Base-by-base conservation (phyloP, 2,329 filamentous ascomycete species). In the Rutstroemia sp. region DNA sequence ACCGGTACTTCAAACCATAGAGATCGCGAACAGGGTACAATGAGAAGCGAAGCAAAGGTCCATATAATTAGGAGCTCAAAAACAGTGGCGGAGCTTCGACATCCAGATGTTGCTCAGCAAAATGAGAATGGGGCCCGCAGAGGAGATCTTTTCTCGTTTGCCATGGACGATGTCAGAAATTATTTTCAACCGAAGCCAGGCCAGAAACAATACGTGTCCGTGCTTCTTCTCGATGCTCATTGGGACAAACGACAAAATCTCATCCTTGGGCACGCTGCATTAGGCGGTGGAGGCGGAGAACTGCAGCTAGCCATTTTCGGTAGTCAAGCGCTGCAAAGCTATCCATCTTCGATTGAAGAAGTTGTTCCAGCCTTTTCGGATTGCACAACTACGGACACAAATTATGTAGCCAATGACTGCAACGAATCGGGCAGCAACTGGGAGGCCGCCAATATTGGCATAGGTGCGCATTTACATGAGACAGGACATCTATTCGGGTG, bases 401-500 rank as follows among this genome's bases (percentile, higher is more conserved):
- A 83, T 41, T 81, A 81, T 64, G 84, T 96, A 39, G 87, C 88
- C 16, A 96, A 96, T 66, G 90, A 95, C 69, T 90, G 85, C 70
- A 87, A 88, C 64, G 89, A 96, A 63, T 86, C 86, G 6, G 92
- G 92, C 23, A 95, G 89, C 68, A 94, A 85, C 48, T 97, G 92
- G 92, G 92, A 97, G 70, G 85, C 91, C n/a, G 91, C 90, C 25
- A 95, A 92, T 65, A 87, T 96, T 59, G 92, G 92, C 30, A 95
- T 97, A 62, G 92, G 92, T 7, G 92, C 90, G 9, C 92, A 97
- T 71, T 72, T 97, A 49, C 92, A 95, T 71, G 91, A 96, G 72
- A 87, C 87, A 0, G 92, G 92, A 3, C 92, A 95, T 72, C 72
- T 96, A 21, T 88, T 97, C 63, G 92, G 92, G 50, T 95, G 90